Percentiles rank a stretch among this genome's conserved stretches.
Conservation (phyloP, 257 asterid species). For the Coffea canephora region DNA sequence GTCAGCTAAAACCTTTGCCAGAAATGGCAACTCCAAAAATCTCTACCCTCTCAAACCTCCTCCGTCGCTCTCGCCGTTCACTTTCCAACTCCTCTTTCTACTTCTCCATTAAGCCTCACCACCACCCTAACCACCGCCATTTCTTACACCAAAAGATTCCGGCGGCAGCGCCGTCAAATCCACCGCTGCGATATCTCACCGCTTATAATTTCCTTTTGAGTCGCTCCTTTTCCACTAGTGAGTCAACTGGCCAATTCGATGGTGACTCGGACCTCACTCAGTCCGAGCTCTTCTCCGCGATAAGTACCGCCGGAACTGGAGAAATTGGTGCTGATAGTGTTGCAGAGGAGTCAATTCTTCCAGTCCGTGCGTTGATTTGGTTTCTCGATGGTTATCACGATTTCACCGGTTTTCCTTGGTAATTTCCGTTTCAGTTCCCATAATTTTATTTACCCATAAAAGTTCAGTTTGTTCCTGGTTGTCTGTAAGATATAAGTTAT, state of each 20-base stretch:
- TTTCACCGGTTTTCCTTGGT: slow-evolving; percentile 45
- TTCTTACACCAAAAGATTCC: not conserved
- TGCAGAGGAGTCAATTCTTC: slow-evolving; percentile 28
- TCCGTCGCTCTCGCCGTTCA: slow-evolving; percentile 16
- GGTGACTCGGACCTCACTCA: slow-evolving; percentile 11
- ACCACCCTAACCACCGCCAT: slow-evolving; percentile 2
- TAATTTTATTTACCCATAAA: too few species aligned
- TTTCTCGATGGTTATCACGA: slow-evolving; percentile 39
- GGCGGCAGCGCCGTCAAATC: not conserved
- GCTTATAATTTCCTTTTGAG: slow-evolving; percentile 16
- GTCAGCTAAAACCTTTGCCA: not conserved
- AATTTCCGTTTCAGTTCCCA: not conserved
- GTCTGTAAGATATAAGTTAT: not conserved
- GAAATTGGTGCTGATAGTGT: not conserved
- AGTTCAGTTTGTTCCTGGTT: not conserved
- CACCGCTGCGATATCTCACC: not conserved
- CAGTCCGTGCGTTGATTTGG: slow-evolving; percentile 32
- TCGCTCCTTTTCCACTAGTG: slow-evolving; percentile 30
- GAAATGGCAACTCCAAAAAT: slow-evolving; percentile 28
- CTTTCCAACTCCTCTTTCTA: slow-evolving; percentile 3
- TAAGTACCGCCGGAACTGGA: slow-evolving; percentile 1
- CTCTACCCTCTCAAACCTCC: slow-evolving; percentile 19
- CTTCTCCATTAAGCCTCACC: slow-evolving; percentile 9
- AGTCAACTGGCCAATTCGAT: not conserved
- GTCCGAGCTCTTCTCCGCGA: slow-evolving; percentile 12